Conservation (phyloP, 139 green algal genomes). For the Coccomyxa sp. region DNA sequence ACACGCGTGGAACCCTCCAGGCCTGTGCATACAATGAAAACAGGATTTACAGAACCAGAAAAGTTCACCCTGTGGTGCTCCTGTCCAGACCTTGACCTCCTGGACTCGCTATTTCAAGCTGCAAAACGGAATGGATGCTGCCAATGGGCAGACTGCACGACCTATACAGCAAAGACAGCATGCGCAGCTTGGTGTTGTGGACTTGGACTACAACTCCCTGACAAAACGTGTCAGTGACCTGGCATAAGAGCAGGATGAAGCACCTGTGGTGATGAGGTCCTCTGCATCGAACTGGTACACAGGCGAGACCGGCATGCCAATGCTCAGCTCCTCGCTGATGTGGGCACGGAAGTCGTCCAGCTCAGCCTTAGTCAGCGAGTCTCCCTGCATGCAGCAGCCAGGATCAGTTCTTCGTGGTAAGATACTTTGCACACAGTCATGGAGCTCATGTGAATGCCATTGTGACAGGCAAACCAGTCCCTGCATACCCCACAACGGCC, state of each 20-base stretch:
- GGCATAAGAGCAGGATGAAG: no score
- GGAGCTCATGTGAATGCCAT: not conserved
- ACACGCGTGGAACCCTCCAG: not conserved
- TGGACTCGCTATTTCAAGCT: no score
- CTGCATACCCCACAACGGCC: no score
- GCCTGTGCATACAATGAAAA: not conserved
- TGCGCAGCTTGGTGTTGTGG: no score
- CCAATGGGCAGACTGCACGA: no score
- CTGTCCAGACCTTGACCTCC: no score
- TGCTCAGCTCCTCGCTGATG: not conserved
- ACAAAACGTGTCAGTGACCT: no score
- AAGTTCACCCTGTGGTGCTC: no score
- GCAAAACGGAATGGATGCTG: no score
- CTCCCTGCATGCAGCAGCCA: not conserved
- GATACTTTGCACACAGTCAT: not conserved
- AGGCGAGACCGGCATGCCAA: not conserved
- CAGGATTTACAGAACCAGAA: no score
- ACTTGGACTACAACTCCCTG: no score
- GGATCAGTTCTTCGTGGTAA: not conserved
- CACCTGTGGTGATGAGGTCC: not conserved
- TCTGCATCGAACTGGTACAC: not conserved
- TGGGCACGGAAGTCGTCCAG: not conserved
- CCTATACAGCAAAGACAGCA: no score
- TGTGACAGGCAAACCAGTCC: not conserved
- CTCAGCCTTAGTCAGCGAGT: not conserved